Conservation (phyloP, 495 filamentous ascomycete species). For the Penicillium taxi region DNA sequence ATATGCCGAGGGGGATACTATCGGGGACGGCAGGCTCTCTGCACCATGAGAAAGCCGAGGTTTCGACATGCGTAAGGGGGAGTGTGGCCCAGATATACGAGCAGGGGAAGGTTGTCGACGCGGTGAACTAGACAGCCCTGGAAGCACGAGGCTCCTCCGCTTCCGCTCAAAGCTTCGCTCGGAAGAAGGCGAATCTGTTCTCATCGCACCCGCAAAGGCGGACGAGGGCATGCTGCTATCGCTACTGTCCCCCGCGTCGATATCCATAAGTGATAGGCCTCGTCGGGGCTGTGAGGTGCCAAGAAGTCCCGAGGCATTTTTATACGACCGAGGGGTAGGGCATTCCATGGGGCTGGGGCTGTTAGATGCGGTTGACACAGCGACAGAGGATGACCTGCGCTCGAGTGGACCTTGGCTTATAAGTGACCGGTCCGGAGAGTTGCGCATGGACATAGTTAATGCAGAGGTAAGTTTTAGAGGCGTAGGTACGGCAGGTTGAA, state of each 20-base stretch:
- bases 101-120: conserved; percentile 82
- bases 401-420: conserved; percentile 27
- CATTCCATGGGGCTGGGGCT: conserved; percentile 93
- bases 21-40: conserved; percentile 74
- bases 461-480: conserved; percentile 27
- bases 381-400: conserved; percentile 53
- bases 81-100: conserved; percentile 64
- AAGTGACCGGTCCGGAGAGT: conserved; percentile 27
- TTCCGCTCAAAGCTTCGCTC: conserved; percentile 79
- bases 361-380: conserved; percentile 67
- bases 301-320: conserved; percentile 54
- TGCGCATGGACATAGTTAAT: conserved; percentile 38
- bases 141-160: conserved; percentile 71
- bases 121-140: conserved; percentile 62
- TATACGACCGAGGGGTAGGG: conserved; percentile 81
- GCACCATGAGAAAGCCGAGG: conserved; percentile 66
- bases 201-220: conserved; percentile 54
- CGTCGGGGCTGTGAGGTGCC: conserved; percentile 59
- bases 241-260: conserved; percentile 69
- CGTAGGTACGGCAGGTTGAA: conserved; percentile 14
- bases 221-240: conserved; percentile 86
- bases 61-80: conserved; percentile 79
- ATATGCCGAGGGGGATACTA: conserved; percentile 79
- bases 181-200: conserved; percentile 85
- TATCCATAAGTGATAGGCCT: conserved; percentile 65